Conservation (phyloP, 306 rosid species). For the Castanea sativa region DNA sequence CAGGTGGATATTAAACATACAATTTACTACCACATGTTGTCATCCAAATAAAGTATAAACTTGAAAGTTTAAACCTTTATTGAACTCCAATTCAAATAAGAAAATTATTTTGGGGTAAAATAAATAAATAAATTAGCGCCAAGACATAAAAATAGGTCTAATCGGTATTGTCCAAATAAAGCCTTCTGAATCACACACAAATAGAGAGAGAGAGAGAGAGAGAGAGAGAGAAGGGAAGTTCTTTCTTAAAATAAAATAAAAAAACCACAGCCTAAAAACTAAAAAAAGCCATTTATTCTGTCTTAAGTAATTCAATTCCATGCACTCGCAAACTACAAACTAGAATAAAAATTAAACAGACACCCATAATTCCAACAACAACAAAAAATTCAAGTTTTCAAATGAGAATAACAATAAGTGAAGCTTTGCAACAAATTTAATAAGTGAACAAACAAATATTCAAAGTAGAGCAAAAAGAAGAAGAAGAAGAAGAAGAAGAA, state of each 20-base stretch:
- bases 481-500: neutral
- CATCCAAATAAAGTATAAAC: neutral
- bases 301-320: neutral
- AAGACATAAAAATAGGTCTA: neutral
- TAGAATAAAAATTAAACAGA: neutral
- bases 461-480: neutral
- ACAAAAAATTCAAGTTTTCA: neutral
- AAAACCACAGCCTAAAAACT: neutral
- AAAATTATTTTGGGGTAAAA: too few relatives aligned
- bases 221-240: neutral
- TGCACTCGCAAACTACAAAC: constrained; percentile 7
- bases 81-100: neutral
- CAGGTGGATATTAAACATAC: neutral
- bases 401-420: neutral
- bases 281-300: constrained; percentile 15
- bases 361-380: neutral
- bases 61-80: neutral
- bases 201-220: neutral
- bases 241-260: neutral
- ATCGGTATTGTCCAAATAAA: neutral
- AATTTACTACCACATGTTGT: neutral
- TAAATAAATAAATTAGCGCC: neutral
- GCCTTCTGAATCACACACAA: neutral
- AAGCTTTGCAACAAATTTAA: neutral
- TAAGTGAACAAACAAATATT: neutral